phyloP scores from a whole-genome alignment of 805 yeast species.

The Maudiozyma bulderi region DNA sequence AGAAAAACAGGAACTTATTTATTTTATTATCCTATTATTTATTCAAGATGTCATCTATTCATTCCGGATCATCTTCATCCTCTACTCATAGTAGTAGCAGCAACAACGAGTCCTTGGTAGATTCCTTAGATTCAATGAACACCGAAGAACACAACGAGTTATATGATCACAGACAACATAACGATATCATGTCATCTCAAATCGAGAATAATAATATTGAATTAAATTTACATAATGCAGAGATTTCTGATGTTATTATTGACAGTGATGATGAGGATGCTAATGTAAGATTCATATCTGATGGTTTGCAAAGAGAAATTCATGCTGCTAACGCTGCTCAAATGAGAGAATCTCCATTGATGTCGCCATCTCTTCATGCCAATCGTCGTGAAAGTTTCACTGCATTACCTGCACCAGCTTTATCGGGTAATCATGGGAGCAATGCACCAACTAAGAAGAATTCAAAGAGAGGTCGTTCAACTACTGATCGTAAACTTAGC shows the following conservation, averaged over 20 bases:
- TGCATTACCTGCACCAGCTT: background rate
- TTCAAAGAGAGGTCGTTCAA: background rate
- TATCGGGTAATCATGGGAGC: background rate
- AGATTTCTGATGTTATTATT: background rate
- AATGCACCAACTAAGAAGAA: background rate
- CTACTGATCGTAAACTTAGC: background rate
- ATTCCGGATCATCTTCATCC: constrained; percentile 1
- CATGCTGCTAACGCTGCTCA: background rate
- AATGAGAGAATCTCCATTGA: no score
- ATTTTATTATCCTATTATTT: background rate
- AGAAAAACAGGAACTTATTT: background rate
- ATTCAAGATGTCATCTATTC: constrained; percentile 3
- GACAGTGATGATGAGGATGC: background rate
- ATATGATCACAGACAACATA: constrained; percentile 42
- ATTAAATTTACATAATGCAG: background rate
- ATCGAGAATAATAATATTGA: constrained; percentile 7
- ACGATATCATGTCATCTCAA: constrained; percentile 33
- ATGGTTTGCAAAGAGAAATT: background rate
- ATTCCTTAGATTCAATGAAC: constrained; percentile 30
- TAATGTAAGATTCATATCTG: background rate
- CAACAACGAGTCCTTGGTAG: constrained; percentile 10
- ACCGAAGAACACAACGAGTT: constrained; percentile 33
- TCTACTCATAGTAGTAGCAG: background rate
- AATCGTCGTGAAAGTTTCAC: background rate
- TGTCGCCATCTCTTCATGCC: background rate